Base-by-base conservation (phyloP, 768 basidiomycete species). In the Xerocomus potaroensis region DNA sequence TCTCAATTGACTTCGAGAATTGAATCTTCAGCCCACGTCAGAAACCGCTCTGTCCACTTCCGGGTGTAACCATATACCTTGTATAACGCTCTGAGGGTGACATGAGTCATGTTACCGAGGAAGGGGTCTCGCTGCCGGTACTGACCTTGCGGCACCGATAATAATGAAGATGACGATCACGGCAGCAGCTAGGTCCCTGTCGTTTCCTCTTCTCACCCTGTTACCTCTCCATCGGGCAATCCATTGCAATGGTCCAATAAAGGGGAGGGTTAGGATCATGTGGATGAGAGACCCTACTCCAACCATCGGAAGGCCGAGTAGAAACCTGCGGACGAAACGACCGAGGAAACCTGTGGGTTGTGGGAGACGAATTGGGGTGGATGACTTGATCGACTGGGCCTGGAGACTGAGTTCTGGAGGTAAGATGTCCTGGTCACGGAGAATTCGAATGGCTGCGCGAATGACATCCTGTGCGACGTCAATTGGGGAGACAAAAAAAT, bases 231-330 rank as follows among this genome's bases (percentile, higher is more conserved):
- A 81, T 19, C 84, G 77, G 23, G 83, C 82, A 34, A 88, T 55
- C 75, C 81, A 82, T 41, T 87, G 84, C 32, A 89, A 62, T 12
- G 87, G 86, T 0, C 75, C 79, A 37, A 87, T 71, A 46, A 84
- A 63, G 19, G 81, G 84, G 7, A 81, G 61, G 3, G 84, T 78
- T 56, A 81, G 51, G 14, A 91, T 64, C 77, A 87, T 78, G 43
- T 87, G 84, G 15, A 88, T 76, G 34, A 91, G 64, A 14, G 85
- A 89, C 16, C 80, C 80, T 32, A 84, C 86, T 9, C 88, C 87
- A 11, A 91, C 75, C 47, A 90, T 73, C 23, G 89, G 87, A 12
- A 91, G 69, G 19, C 89, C 89, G 21, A 91, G 62, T 11, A 91
- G 54, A 61, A 91, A 84, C n/a, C 87, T 80, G 33, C 77, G 79